Conservation (phyloP, 2,329 filamentous ascomycete genomes). For the Cryphonectria parasitica region DNA sequence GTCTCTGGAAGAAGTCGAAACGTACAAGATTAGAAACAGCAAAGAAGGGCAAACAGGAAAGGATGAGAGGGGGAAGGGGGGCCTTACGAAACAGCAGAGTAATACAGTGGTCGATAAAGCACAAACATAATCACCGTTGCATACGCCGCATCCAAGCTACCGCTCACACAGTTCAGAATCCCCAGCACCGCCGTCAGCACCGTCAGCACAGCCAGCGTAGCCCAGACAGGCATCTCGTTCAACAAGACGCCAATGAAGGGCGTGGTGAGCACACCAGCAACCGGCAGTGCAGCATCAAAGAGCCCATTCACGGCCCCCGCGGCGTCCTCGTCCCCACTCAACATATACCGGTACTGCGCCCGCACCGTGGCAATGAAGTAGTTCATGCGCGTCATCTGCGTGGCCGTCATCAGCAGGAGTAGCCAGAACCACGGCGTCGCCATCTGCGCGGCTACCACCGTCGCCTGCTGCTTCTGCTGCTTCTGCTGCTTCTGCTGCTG, state of each 20-base stretch:
- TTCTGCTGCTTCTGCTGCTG: conserved; percentile 50
- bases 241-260: conserved; percentile 74
- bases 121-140: conserved; percentile 71
- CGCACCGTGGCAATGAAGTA: conserved; percentile 70
- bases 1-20: conserved; percentile 48
- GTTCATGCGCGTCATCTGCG: conserved; percentile 71
- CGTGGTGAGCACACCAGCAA: conserved; percentile 70
- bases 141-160: conserved; percentile 59
- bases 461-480: conserved; percentile 54
- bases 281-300: conserved; percentile 58
- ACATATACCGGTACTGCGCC: conserved; percentile 70
- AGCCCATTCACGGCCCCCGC: conserved; percentile 45
- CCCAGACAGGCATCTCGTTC: conserved; percentile 66
- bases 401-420: conserved; percentile 66
- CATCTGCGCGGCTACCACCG: conserved; percentile 67
- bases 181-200: conserved; percentile 64
- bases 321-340: conserved; percentile 50
- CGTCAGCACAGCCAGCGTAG: conserved; percentile 63
- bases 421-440: conserved; percentile 71
- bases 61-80: neutral
- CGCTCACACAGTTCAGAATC: conserved; percentile 60
- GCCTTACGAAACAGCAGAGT: conserved; percentile 69
- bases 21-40: neutral
- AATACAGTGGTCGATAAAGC: conserved; percentile 74
- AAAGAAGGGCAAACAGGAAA: neutral